Base-by-base conservation (phyloP, 805 yeast genomes). In the Teunomyces barrocoloradensis region DNA sequence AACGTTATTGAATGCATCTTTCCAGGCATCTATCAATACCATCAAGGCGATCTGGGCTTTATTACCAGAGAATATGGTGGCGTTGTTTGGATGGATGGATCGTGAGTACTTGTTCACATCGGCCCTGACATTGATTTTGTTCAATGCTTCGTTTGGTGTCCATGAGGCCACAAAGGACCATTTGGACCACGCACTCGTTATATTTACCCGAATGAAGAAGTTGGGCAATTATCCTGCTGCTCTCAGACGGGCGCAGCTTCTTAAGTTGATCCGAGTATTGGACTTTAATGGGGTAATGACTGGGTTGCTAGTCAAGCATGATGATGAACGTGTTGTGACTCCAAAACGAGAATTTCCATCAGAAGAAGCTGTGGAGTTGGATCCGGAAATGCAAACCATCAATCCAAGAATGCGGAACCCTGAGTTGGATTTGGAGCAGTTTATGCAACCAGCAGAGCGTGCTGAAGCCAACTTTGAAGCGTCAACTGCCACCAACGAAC, bases 51-150 rank as follows among this genome's bases (percentile, higher is more conserved):
- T 87, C 3, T 86, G 92, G 92, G 82, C 85, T 0, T 68, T 87
- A 41, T 71, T 84, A 60, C 88, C 87, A 0, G 87, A 84, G 47
- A 85, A 85, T 53, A 84, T 85, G 89, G 84, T 87, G n/a, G 92
- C 95, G 0, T 64, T 86, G 38, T 87, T 87, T 66, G 94, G 95
- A 2, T 87, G 88, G 73, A 86, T 87, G 92, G 95, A 87, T 60
- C 73, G 95, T 56, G 95, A 87, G 58, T 87, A 87, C 59, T 68
- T 87, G 20, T 87, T 85, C 62, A 86, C 90, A 0, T 80, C 91
- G 0, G 82, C 91, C 3, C 85, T 87, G 4, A 86, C 94, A 0
- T 66, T 86, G 41, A 80, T 86, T 12, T 69, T 87, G 36, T 86
- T 85, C 62, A 87, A 84, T 60, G 84, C 89, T 1, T 84, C 94